Evolutionary conservation across 306 rosid species (phyloP).

Genomic region (Casuarina cunninghamiana): DNA sequence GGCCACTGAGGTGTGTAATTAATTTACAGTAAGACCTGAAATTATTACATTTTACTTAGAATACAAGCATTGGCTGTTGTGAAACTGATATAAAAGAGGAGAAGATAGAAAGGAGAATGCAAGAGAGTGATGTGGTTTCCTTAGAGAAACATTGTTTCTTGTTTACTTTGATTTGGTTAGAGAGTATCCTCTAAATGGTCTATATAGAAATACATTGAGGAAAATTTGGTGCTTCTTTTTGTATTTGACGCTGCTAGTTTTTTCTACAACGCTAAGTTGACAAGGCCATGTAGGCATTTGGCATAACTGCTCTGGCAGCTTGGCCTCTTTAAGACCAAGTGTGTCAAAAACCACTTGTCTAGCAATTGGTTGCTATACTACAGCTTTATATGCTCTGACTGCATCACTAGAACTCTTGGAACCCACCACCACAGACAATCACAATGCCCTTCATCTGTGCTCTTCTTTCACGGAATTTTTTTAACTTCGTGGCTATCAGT

Average conservation of each 20-base stretch:
- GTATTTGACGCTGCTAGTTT: not conserved
- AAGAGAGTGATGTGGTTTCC: not conserved
- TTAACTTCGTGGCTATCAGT: not conserved
- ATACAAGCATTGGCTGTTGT: not conserved
- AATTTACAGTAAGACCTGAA: not conserved
- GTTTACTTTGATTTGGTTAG: not conserved
- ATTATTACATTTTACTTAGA: slow-evolving; percentile 2
- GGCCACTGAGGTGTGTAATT: slow-evolving; percentile 49
- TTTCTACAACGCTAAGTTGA: not conserved
- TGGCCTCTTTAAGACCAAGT: not conserved
- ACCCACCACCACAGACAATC: not conserved
- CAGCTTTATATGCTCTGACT: too few relatives aligned
- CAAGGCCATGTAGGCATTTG: not conserved
- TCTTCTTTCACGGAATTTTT: not conserved
- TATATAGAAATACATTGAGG: not conserved
- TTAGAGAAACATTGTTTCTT: not conserved
- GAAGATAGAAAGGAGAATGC: not conserved
- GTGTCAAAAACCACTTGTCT: too few relatives aligned
- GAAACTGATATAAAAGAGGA: not conserved
- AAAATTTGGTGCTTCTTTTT: not conserved
- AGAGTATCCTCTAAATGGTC: not conserved
- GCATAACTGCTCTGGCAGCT: not conserved
- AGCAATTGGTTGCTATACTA: too few relatives aligned
- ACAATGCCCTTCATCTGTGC: not conserved
- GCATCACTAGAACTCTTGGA: not conserved